Percentiles rank a stretch among this genome's conserved stretches.
Evolutionary conservation across 306 rosid species (phyloP).

Genomic region (Prunus campanulata): DNA sequence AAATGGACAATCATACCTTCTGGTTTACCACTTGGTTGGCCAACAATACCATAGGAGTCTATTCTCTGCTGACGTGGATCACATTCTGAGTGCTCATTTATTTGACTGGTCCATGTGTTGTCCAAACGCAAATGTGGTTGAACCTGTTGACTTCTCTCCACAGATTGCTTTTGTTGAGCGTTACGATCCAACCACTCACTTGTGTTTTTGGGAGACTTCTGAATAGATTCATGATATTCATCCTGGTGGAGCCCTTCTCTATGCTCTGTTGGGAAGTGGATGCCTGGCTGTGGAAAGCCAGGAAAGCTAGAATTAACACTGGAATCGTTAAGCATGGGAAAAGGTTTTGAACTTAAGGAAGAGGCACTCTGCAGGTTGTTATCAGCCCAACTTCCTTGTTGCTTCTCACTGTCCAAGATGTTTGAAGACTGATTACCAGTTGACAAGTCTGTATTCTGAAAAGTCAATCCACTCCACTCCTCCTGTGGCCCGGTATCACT

Average conservation of each 20-base stretch:
- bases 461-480: slow-evolving; percentile 68
- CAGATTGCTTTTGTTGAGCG: slow-evolving; percentile 26
- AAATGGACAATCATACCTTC: slow-evolving; percentile 36
- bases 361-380: slow-evolving; percentile 46
- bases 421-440: slow-evolving; percentile 50
- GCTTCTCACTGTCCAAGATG: slow-evolving; percentile 47
- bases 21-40: slow-evolving; percentile 28
- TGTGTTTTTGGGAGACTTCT: slow-evolving; percentile 28
- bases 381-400: slow-evolving; percentile 45
- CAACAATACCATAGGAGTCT: slow-evolving; percentile 20
- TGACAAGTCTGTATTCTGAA: slow-evolving; percentile 53
- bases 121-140: slow-evolving; percentile 32
- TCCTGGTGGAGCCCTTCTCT: slow-evolving; percentile 33
- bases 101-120: slow-evolving; percentile 33
- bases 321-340: slow-evolving; percentile 40
- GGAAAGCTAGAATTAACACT: slow-evolving; percentile 43
- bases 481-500: slow-evolving; percentile 58
- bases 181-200: slow-evolving; percentile 36
- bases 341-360: slow-evolving; percentile 42
- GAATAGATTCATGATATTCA: slow-evolving; percentile 40
- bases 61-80: slow-evolving; percentile 31
- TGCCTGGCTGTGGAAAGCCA: slow-evolving; percentile 44
- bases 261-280: slow-evolving; percentile 34
- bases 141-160: slow-evolving; percentile 26
- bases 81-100: slow-evolving; percentile 30